Base-by-base conservation (phyloP, 306 rosid genomes). In the Glycine tomentella region DNA sequence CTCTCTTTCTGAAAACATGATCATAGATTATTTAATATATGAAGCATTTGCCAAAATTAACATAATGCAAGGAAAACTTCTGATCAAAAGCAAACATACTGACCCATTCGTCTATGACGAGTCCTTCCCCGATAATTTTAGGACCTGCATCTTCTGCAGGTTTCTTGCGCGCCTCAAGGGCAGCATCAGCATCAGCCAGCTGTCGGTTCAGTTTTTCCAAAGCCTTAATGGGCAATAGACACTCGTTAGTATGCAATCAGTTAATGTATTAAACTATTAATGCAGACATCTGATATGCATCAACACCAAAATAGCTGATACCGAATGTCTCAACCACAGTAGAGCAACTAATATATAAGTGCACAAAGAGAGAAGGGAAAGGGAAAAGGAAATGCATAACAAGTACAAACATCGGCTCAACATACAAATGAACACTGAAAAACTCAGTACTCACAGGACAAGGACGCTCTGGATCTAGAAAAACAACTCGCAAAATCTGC, bases 91-190 rank as follows among this genome's bases (percentile, higher is more conserved):
- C 38, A 9, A 9, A 74, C 31, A 25, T 25, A 25, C 92, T 84
- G 76, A 95, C 98, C 98, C 98, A 93, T 90, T 95, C 98, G 77
- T 95, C 98, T 77, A 95, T 95, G 57, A 95, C 99, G 7, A 95
- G 98, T 65, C 98, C 98, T 84, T 93, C 97, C 69, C 98, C 97
- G 9, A 93, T 89, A 51, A 91, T 90, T 82, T 80, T 90, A 61
- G 93, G 90, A 69, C 97, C 97, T 6, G 92, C 48, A 59, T 90
- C 97, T 81, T 93, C 97, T 1, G 87, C 83, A 38, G 92, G 97
- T 74, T 93, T 90, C 89, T 87, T 91, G 45, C 91, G 97, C 6
- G 92, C 87, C 88, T 93, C 98, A 6, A 91, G 76, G 1, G 92
- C 97, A 61, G 94, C 93, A 82, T 93, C 97, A 13, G 97, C 97